Base-by-base conservation (phyloP, 2,329 filamentous ascomycete genomes). In the Neocucurbitaria cava region DNA sequence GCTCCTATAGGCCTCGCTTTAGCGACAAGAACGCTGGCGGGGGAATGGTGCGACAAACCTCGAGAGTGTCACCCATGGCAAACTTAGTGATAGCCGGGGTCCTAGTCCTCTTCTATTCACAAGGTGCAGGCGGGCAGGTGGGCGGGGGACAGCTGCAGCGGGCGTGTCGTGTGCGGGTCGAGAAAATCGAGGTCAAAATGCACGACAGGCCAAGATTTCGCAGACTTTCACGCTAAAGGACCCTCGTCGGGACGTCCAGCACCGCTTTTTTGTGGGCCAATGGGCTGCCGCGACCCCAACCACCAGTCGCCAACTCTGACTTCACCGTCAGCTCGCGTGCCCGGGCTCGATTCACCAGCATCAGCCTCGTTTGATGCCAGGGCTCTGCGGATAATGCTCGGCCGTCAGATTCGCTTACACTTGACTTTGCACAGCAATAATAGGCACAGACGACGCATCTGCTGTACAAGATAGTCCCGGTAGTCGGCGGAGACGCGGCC, bases 1-100 rank as follows among this genome's bases (percentile, higher is more conserved):
- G 81, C 66, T 81, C 82, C 82, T 85, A 62, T 48, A 59, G 52
- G 50, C 55, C 46, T 52, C 46, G 56, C 59, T n/a, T 75, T 64
- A 75, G 71, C 64, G 65, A 62, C 53, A 53, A 59, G 49, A 54
- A 49, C 50, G 54, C 54, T 54, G 59, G 57, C 65, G 62, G 64
- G 60, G 41, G 55, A 46, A 13, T 56, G 52, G 18, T 56, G 58
- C 50, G 49, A 62, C 70, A 41, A 64, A 78, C 77, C 75, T 79
- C 75, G 43, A 79, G 71, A 35, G 78, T 75, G 66, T 78, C 77
- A 43, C 67, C 69, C 74, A 76, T 78, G 36, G 39, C 15, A 28
- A 30, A 30, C 44, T 11, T 28, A 11, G 23, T 30, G 36, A 20
- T 21, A 11, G 6, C 40, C 28, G 10, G 24, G 43, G 3, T 33